These are phyloP conservation scores for Lycium barbarum DNA, from an alignment of 257 asterid genomes.

Conservation along the genomic window DNA sequence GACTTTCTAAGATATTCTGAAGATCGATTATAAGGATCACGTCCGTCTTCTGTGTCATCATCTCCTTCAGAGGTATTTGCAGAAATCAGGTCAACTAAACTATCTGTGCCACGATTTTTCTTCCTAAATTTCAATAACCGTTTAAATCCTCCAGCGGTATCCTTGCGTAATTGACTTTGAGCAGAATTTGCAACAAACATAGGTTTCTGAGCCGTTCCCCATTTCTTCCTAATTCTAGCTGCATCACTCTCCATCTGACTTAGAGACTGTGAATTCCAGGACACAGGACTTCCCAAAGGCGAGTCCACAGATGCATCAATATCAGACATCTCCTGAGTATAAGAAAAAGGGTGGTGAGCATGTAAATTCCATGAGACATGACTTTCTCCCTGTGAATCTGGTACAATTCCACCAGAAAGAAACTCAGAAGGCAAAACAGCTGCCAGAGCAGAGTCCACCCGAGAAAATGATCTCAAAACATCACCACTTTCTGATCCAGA, in stretches of 20 bases:
- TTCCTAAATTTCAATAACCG: conserved; percentile 81
- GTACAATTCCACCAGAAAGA: conserved; percentile 48
- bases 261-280: conserved; percentile 77
- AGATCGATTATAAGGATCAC: conserved; percentile 68
- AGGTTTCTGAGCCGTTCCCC: conserved; percentile 85
- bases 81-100: conserved; percentile 80
- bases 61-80: conserved; percentile 94
- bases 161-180: conserved; percentile 64
- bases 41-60: conserved; percentile 84
- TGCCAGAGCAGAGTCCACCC: conserved; percentile 57
- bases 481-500: conserved; percentile 74
- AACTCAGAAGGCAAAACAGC: conserved; percentile 53
- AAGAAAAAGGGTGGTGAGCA: conserved; percentile 59
- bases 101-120: conserved; percentile 76
- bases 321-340: conserved; percentile 74
- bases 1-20: conserved; percentile 82
- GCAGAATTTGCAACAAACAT: conserved; percentile 55
- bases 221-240: conserved; percentile 83
- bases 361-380: conserved; percentile 47
- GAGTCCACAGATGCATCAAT: conserved; percentile 69
- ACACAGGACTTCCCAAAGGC: conserved; percentile 81
- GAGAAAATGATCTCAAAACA: conserved; percentile 50
- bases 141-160: conserved; percentile 80
- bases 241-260: conserved; percentile 74
- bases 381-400: conserved; percentile 65